A percentile compares a stretch with the other conserved stretches of the same genome.
phyloP scores from a whole-genome alignment of 116 monocot genomes.

The Phalaenopsis hybrid region DNA sequence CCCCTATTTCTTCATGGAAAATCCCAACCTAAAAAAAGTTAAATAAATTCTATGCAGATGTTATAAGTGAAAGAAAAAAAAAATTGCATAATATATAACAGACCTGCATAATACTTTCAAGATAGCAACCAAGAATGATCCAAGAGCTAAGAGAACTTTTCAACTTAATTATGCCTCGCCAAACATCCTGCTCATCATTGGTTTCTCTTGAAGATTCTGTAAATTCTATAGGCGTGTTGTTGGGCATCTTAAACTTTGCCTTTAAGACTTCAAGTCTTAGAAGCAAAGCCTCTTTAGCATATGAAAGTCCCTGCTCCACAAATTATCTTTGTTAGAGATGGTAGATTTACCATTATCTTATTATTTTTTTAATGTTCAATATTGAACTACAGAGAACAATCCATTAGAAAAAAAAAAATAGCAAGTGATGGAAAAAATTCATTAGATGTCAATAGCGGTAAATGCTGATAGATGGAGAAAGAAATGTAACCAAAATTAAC shows the following conservation, averaged over 20 bases:
- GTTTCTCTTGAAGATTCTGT: neutral
- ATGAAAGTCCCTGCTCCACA: conserved; percentile 52
- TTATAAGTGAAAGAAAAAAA: neutral
- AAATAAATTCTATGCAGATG: neutral
- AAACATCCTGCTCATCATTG: conserved; percentile 18
- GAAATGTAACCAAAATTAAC: conserved; percentile 1
- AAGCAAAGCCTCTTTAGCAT: conserved; percentile 48
- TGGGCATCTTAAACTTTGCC: conserved; percentile 45
- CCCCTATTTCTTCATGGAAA: conserved; percentile 66
- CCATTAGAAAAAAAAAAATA: neutral
- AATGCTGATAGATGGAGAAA: neutral
- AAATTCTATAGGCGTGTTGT: conserved; percentile 5
- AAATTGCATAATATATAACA: no score
- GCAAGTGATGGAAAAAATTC: neutral
- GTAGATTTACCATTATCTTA: neutral
- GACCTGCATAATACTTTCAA: conserved; percentile 93
- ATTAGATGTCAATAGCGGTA: neutral
- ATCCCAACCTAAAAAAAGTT: conserved; percentile 48
- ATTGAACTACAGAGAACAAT: neutral
- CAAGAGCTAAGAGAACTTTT: conserved; percentile 58
- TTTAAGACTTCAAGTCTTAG: conserved; percentile 48
- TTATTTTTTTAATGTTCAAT: no score
- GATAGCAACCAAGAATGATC: conserved; percentile 67
- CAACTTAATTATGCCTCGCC: conserved; percentile 35
- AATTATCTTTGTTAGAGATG: neutral